Base-by-base conservation (phyloP, 371 early-diverging fungal species). In the Mortierella polycephala region DNA sequence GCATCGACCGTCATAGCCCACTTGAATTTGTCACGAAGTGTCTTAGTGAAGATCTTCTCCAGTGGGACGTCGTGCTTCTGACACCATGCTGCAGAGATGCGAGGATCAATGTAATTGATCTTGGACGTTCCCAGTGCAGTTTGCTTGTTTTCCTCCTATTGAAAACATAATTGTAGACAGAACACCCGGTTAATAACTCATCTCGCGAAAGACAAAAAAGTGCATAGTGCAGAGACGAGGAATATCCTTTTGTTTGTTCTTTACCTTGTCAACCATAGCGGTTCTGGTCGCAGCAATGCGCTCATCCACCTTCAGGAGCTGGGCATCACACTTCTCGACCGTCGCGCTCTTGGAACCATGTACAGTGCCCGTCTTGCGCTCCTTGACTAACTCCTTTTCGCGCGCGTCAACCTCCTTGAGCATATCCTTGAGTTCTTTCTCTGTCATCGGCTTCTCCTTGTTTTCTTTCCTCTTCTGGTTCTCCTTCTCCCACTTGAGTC, bases 51-150 rank as follows among this genome's bases (percentile, higher is more conserved):
- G 46, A 98, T 94, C 84, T 96, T 98, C 61, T 95, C 97, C 20
- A 96, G 46, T 0, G 98, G 97, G 6, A 99, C 96, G 55, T 90
- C 85, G 73, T 93, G 80, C 73, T 92, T 92, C 60, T 91, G 85
- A 84, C 96, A 95, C 99, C 99, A 99, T 23, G 96, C 94, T 21
- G 91, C 90, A 10, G 96, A 91, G 60, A 99, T 99, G 51, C 99
- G 91, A 40, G 99, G 99, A 77, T 99, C 99, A 69, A 98, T 96
- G 84, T 99, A 99, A 85, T 99, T 99, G 84, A 95, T 91, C 86
- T 98, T 98, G 46, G 97, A 97, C 0, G 99, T 99, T n/a, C 96
- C 90, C 67, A 98, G 83, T 0, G 99, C 96, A n/a, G 97, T 96
- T 53, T 94, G 92, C 84, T 98, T 99, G 87, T 95, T 96, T 66